Base-by-base conservation (phyloP, 73 alveolate species). In the Uronychia setigera region DNA sequence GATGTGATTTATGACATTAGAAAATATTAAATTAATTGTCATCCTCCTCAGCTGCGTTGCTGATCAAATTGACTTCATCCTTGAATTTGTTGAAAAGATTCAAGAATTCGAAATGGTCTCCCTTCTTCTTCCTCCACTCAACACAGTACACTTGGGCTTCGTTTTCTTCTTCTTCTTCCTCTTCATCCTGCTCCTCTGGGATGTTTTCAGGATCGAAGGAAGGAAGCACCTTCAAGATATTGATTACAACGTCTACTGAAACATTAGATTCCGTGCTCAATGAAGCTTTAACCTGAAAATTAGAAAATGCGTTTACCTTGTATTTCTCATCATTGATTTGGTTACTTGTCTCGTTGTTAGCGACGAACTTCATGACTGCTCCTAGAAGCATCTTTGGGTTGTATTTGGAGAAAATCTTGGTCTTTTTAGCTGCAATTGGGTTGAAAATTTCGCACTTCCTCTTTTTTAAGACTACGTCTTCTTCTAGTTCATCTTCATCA, bases 21-120 rank as follows among this genome's bases (percentile, higher is more conserved):
- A 31, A 76, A 58, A 30, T 1, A 0, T 29, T 78, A 81, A 60
- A 81, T 32, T 32, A 13, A 31, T 59, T 76, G 19, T 81, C 88
- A 1, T 81, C 85, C 28, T 31, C 77, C 32, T 81, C 88, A 60
- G 75, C 88, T 13, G 33, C 77, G 75, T 35, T 35, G 75, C 32
- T 74, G 19, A 81, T 78, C 28, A 81, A 30, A 59, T 81, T 81
- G n/a, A 35, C 88, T 19, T 81, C 88, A 1, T 81, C 88, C 31
- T 30, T n/a, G 88, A 77, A 81, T 81, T 60, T 81, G 88, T 60
- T 81, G 81, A 29, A 81, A 29, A 81, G 30, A 19, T 81, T 77
- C 30, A 67, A 29, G 80, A 81, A 81, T 29, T 81, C 88, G 31
- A 58, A 33, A 0, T 35, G 32, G 34, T 77, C 67, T 5, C 88